Conservation (phyloP, 1,139 yeast species). For the Geotrichum restrictum region DNA sequence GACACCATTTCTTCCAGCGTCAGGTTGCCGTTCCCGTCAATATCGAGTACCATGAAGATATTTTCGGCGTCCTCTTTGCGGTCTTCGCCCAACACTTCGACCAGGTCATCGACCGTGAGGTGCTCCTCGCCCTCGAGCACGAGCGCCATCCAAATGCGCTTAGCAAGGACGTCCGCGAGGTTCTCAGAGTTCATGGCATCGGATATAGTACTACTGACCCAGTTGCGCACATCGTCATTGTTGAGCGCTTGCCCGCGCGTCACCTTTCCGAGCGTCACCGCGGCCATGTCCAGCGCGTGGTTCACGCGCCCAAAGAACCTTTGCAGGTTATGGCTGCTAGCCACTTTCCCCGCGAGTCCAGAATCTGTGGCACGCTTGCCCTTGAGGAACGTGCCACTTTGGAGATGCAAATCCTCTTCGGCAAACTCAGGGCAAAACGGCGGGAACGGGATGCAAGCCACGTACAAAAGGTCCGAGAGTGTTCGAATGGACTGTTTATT, state of each 20-base stretch:
- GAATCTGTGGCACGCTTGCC: conserved; percentile 25
- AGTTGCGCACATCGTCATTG: conserved; percentile 16
- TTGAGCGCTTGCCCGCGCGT: conserved; percentile 27
- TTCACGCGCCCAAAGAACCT: conserved; percentile 33
- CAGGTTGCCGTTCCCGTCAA: conserved; percentile 40
- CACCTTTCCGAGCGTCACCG: conserved; percentile 35
- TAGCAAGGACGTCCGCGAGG: conserved; percentile 38
- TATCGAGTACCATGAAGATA: conserved; percentile 39
- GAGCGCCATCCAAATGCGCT: conserved; percentile 43
- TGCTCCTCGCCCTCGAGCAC: conserved; percentile 41
- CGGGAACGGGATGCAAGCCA: conserved; percentile 41
- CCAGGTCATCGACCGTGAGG: conserved; percentile 38
- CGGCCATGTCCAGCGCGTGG: conserved; percentile 35
- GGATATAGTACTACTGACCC: conserved; percentile 36
- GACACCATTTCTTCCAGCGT: conserved; percentile 40
- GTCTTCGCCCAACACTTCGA: conserved; percentile 38
- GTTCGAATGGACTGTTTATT: conserved; percentile 38
- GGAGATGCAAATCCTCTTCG: conserved; percentile 38
- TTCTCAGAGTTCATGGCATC: conserved; percentile 37
- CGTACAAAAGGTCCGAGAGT: conserved; percentile 36
- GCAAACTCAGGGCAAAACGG: conserved; percentile 39
- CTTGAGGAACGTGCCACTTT: conserved; percentile 32
- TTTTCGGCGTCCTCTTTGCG: conserved; percentile 36
- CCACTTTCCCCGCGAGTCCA: conserved; percentile 26
- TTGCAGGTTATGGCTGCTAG: conserved; percentile 28